Evolutionary conservation across 2,329 filamentous ascomycete genomes (phyloP).

Genomic region (Arthroderma uncinatum): DNA sequence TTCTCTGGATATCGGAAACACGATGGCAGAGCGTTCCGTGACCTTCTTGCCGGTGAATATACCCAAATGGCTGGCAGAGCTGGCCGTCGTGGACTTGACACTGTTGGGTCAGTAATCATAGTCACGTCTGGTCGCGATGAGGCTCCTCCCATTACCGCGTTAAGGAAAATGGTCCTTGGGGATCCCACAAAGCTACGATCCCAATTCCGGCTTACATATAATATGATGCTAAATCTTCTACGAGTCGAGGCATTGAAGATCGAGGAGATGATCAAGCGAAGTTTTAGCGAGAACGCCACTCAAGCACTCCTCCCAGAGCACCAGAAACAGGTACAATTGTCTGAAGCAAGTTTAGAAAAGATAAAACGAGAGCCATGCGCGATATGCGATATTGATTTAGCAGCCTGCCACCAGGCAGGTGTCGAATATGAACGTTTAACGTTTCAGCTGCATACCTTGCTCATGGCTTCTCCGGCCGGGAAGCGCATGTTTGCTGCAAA

Average conservation of each 20-base stretch:
- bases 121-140: conserved; percentile 72
- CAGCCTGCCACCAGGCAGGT: conserved; percentile 67
- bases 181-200: conserved; percentile 91
- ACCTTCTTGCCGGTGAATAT: conserved; percentile 87
- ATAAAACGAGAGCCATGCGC: conserved; percentile 75
- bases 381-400: conserved; percentile 69
- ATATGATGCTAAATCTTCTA: conserved; percentile 95
- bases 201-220: conserved; percentile 95
- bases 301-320: conserved; percentile 90
- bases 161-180: conserved; percentile 90
- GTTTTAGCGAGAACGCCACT: conserved; percentile 95
- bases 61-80: conserved; percentile 97
- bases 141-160: conserved; percentile 69
- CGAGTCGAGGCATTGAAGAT: conserved; percentile 95
- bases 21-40: conserved; percentile 82
- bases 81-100: conserved; percentile 82
- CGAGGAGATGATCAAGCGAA: conserved; percentile 99
- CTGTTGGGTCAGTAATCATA: conserved; percentile 88
- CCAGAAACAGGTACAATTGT: conserved; percentile 84
- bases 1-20: conserved; percentile 97
- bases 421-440: conserved; percentile 74
- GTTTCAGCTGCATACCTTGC: conserved; percentile 61
- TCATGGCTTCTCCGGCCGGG: conserved; percentile 71
- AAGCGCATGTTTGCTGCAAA: conserved; percentile 65
- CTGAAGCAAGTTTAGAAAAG: conserved; percentile 82